These are phyloP conservation scores for Pythium periplocum DNA, from an alignment of 352 stramenopile genomes.

Conservation along the genomic window DNA sequence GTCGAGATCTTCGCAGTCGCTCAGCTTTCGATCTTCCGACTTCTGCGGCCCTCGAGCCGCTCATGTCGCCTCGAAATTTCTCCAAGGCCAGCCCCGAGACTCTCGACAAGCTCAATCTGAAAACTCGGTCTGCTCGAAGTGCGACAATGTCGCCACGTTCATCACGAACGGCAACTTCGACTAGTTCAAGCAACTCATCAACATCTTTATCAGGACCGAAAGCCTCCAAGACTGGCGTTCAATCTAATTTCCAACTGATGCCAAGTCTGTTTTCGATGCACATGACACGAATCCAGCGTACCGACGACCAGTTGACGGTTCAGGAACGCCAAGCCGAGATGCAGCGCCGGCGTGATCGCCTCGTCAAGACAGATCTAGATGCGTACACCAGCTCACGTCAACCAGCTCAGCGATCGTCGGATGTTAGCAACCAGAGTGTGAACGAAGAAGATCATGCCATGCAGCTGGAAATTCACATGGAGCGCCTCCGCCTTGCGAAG, in stretches of 20 bases:
- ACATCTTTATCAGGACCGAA: too few relatives aligned
- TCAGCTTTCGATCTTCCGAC: slow-evolving; percentile 9
- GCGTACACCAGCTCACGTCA: slow-evolving; percentile 6
- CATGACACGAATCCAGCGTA: slow-evolving; percentile 10
- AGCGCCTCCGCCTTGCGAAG: slow-evolving; percentile 16
- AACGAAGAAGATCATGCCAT: slow-evolving; percentile 15
- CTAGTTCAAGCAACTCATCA: slow-evolving; percentile 3
- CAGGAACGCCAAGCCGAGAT: slow-evolving; percentile 13
- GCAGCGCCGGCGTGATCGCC: slow-evolving; percentile 15
- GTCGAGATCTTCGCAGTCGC: slow-evolving; percentile 7
- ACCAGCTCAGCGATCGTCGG: slow-evolving; percentile 5
- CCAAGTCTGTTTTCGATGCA: slow-evolving; percentile 19
- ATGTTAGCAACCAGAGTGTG: slow-evolving; percentile 9
- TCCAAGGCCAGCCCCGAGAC: too few relatives aligned
- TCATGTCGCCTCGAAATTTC: slow-evolving; percentile 10
- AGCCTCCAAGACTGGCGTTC: slow-evolving; percentile 1
- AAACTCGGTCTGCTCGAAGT: slow-evolving; percentile 3
- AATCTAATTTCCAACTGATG: slow-evolving; percentile 16
- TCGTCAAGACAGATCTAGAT: slow-evolving; percentile 17
- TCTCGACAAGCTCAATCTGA: too few relatives aligned
- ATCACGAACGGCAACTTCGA: slow-evolving; percentile 7
- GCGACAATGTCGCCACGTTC: slow-evolving; percentile 11
- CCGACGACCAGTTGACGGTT: slow-evolving; percentile 11
- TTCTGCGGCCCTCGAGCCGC: slow-evolving; percentile 1
- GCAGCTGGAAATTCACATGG: slow-evolving; percentile 17